These are phyloP conservation scores for Vicia villosa DNA, from an alignment of 306 rosid species.

Conservation along the genomic window DNA sequence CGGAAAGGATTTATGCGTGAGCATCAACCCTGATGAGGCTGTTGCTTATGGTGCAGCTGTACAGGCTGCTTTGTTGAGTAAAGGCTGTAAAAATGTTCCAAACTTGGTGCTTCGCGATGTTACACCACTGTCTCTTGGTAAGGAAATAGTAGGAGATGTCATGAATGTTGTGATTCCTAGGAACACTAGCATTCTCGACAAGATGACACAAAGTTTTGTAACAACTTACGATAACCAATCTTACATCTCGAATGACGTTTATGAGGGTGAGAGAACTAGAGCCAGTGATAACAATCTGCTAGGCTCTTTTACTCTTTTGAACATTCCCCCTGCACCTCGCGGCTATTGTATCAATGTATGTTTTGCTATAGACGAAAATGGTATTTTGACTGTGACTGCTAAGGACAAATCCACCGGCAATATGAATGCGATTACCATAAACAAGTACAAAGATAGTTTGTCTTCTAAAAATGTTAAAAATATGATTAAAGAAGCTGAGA, in stretches of 20 bases:
- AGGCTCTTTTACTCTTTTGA: conserved; percentile 33
- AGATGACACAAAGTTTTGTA: background rate
- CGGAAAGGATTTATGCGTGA: background rate
- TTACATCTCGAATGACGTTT: background rate
- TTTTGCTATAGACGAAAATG: conserved; percentile 43
- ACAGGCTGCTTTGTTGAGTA: background rate
- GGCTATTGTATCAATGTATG: conserved; percentile 40
- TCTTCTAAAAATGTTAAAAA: conserved; percentile 41
- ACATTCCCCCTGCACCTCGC: conserved; percentile 43
- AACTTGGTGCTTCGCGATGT: conserved; percentile 50
- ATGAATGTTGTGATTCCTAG: conserved; percentile 48
- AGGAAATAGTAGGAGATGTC: accelerated
- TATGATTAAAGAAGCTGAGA: conserved; percentile 47
- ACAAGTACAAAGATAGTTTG: conserved; percentile 44
- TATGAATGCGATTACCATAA: conserved; percentile 40
- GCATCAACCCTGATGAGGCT: conserved; percentile 30
- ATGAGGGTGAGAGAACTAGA: conserved; percentile 59
- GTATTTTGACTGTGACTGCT: conserved; percentile 40
- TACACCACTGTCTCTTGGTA: conserved; percentile 30
- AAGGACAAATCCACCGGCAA: conserved; percentile 42
- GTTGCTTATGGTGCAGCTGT: conserved; percentile 34
- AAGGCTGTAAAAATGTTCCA: conserved; percentile 22
- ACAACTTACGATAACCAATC: background rate
- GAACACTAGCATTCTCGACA: conserved; percentile 46
- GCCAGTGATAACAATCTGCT: conserved; percentile 38